Percentiles rank a stretch among this genome's conserved stretches.
These are phyloP conservation scores for Coniochaeta pulveracea DNA, from an alignment of 2,329 filamentous ascomycete genomes.

Conservation along the genomic window DNA sequence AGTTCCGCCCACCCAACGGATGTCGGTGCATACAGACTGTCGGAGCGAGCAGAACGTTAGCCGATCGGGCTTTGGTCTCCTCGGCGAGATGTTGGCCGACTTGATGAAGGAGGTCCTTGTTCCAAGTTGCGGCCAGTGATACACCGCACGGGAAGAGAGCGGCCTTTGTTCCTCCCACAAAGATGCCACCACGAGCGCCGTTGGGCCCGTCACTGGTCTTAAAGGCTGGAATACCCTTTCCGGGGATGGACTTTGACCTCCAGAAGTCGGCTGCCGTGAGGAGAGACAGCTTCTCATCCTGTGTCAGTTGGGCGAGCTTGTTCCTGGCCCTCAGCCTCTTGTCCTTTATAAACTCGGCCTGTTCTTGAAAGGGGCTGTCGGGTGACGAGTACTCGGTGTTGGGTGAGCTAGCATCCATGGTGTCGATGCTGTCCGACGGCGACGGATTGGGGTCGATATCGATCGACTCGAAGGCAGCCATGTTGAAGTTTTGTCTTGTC, in stretches of 20 bases:
- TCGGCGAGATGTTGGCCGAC: conserved; percentile 61
- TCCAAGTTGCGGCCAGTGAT: conserved; percentile 71
- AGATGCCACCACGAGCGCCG: conserved; percentile 56
- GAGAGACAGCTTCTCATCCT: conserved; percentile 51
- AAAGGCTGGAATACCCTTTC: conserved; percentile 51
- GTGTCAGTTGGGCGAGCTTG: conserved; percentile 38
- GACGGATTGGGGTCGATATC: conserved; percentile 24
- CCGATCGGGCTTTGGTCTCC: conserved; percentile 62
- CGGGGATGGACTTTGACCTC: conserved; percentile 53
- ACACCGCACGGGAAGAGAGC: conserved; percentile 72
- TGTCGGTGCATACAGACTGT: conserved; percentile 76
- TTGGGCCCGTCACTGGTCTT: conserved; percentile 62
- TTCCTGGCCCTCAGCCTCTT: conserved; percentile 30
- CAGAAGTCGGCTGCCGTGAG: conserved; percentile 57
- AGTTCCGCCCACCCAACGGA: conserved; percentile 74
- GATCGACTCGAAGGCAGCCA: conserved; percentile 13
- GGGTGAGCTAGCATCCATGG: conserved; percentile 27
- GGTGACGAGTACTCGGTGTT: conserved; percentile 36
- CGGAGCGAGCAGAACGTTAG: conserved; percentile 62
- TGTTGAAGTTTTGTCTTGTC: too few relatives aligned
- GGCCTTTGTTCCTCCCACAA: conserved; percentile 59
- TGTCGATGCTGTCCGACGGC: conserved; percentile 22
- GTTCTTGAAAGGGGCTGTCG: conserved; percentile 27
- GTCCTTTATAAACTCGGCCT: conserved; percentile 19
- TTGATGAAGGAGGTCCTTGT: conserved; percentile 55